phyloP scores from a whole-genome alignment of 2,329 filamentous ascomycete genomes.

The Pseudophaeomoniella oleicola region DNA sequence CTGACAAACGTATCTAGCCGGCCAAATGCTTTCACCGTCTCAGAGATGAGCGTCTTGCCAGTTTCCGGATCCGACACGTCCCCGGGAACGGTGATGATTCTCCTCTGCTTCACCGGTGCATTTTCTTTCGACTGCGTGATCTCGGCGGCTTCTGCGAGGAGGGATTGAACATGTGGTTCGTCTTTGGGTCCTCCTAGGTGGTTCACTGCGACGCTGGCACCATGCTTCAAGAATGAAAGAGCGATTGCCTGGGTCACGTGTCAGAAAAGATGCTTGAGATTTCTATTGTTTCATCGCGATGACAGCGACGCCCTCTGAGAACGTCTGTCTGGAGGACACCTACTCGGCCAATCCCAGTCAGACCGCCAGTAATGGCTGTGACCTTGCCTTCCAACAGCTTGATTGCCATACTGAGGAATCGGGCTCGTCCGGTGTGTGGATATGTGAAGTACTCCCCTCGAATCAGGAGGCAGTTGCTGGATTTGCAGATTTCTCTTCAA shows the following conservation, averaged over 20 bases:
- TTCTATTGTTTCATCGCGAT: neutral
- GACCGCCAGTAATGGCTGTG: conserved; percentile 74
- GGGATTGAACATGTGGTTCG: conserved; percentile 9
- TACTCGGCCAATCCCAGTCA: conserved; percentile 64
- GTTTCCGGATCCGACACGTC: conserved; percentile 66
- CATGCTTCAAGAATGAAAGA: conserved; percentile 47
- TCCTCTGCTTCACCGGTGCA: conserved; percentile 9
- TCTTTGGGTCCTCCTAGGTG: conserved; percentile 14
- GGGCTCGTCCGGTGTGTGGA: too few relatives aligned
- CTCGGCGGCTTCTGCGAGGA: conserved; percentile 8
- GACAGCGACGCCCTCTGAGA: neutral
- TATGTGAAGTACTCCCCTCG: neutral
- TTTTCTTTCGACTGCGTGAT: conserved; percentile 10
- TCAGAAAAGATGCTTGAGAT: neutral
- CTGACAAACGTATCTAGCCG: conserved; percentile 18
- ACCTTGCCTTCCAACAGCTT: conserved; percentile 46
- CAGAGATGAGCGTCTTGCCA: conserved; percentile 50
- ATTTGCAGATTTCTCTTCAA: neutral
- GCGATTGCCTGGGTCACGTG: conserved; percentile 47
- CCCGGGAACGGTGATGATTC: conserved; percentile 48
- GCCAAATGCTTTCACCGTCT: conserved; percentile 17
- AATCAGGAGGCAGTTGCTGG: neutral
- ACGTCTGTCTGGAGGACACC: too few relatives aligned
- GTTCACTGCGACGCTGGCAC: conserved; percentile 17
- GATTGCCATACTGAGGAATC: neutral